Base-by-base conservation (phyloP, 495 filamentous ascomycete genomes). In the Podospora conica region DNA sequence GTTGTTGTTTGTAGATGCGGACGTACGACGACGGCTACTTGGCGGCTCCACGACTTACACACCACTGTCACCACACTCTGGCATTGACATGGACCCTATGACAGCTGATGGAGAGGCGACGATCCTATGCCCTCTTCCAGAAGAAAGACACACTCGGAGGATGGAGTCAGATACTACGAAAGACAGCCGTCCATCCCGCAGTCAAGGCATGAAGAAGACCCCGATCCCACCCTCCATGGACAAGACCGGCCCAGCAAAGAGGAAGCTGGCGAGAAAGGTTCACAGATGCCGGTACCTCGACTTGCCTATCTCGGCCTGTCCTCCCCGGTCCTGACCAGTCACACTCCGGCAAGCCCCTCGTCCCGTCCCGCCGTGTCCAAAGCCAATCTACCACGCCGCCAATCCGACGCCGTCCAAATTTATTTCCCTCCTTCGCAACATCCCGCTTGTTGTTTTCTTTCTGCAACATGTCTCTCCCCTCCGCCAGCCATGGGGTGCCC, bases 301-400 rank as follows among this genome's bases (percentile, higher is more conserved):
- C 63, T 64, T 64, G 63, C 63, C 63, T 58, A 33, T 58, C 63
- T 64, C 28, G 63, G 63, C 55, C 54, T n/a, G 15, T 9, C 21
- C n/a, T 27, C 48, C 24, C 54, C 21, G 54, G 5, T 31, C 9
- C 48, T 31, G 28, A 33, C 63, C 63, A 64, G 54, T 64, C 63
- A 64, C 20, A 64, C 55, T 20, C 18, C 33, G 27, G 40, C 40
- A 48, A 18, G 40, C 40, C 55, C 61, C 24, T 40, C 53, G 63
- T 64, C 54, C 63, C 63, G 63, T 64, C 54, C 63, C 63, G 63
- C 3, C 22, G 40, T 53, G 60, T 64, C 53, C 57, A 64, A 64
- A 64, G 63, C 55, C 63, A 64, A 64, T 64, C 63, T 58, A 48
- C 40, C 63, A 23, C 55, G 29, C 60, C 60, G 18, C 60, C 60